Evolutionary conservation across 495 filamentous ascomycete species (phyloP).

Genomic region (Aspergillus egyptiacus): DNA sequence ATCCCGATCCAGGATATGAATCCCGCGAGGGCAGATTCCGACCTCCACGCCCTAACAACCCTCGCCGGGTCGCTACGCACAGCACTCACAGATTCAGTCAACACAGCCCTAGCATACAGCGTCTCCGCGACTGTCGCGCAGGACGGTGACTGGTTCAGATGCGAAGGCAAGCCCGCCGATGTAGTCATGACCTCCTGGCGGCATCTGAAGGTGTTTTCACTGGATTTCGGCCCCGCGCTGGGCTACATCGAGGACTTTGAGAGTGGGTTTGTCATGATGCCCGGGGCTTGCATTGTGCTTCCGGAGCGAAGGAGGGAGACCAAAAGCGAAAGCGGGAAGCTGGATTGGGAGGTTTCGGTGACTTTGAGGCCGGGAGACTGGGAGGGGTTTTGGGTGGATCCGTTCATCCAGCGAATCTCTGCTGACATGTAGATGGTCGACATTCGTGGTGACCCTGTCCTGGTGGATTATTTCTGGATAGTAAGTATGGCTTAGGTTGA

Average conservation of each 20-base stretch:
- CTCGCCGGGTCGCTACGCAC: background rate
- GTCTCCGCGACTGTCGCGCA: background rate
- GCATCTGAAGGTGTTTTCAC: background rate
- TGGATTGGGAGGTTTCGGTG: background rate
- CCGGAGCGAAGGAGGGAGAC: background rate
- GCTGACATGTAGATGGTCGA: no score
- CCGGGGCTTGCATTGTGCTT: constrained; percentile 1
- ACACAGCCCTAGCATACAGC: constrained; percentile 4
- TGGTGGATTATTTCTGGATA: no score
- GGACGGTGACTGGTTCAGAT: background rate
- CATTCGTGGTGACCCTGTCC: no score
- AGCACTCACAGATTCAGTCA: background rate
- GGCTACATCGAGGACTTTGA: constrained; percentile 9
- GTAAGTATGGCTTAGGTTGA: no score
- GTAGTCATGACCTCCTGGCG: constrained; percentile 7
- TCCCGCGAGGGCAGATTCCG: background rate
- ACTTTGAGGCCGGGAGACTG: background rate
- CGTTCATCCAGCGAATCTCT: no score
- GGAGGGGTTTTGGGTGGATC: background rate
- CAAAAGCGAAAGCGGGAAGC: background rate
- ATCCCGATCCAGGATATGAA: background rate
- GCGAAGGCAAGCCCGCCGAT: background rate
- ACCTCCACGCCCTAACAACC: background rate
- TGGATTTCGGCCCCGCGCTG: constrained; percentile 7
- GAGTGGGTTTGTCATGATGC: constrained; percentile 1